Percentiles rank a stretch among this genome's conserved stretches.
phyloP scores from a whole-genome alignment of 148 eudicot species.

The Fagopyrum tataricum region DNA sequence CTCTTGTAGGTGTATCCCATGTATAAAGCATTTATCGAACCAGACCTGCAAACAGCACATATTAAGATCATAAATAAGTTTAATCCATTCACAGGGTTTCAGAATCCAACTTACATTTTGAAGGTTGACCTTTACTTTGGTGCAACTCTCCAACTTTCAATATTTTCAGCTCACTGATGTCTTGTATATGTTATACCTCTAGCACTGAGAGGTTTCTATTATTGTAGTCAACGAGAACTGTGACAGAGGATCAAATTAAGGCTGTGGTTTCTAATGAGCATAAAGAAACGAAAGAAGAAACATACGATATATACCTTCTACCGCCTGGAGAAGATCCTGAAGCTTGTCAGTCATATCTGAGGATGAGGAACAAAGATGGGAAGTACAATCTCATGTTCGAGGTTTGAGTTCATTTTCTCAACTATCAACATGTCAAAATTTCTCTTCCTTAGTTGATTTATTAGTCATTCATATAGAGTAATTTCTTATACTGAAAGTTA shows the following conservation, averaged over 20 bases:
- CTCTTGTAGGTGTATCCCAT: conserved; percentile 82
- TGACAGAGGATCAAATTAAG: conserved; percentile 69
- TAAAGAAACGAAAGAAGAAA: conserved; percentile 73
- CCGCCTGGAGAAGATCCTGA: conserved; percentile 99
- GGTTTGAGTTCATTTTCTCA: conserved; percentile 33
- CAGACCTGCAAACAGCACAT: conserved; percentile 89
- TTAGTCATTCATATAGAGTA: neutral
- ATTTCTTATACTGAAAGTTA: neutral
- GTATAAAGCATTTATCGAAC: conserved; percentile 98
- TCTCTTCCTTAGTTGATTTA: neutral
- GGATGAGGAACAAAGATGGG: conserved; percentile 98
- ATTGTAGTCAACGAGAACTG: conserved; percentile 64
- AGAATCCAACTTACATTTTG: conserved; percentile 85
- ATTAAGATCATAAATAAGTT: conserved; percentile 85
- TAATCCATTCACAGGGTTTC: conserved; percentile 88
- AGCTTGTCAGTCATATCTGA: conserved; percentile 92
- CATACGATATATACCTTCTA: conserved; percentile 89
- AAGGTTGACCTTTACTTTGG: conserved; percentile 42
- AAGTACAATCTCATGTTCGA: conserved; percentile 97
- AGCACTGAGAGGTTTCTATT: conserved; percentile 37
- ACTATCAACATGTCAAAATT: neutral
- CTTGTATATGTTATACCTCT: conserved; percentile 15
- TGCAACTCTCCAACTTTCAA: neutral
- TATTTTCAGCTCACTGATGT: conserved; percentile 1
- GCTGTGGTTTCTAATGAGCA: conserved; percentile 52